A percentile compares a stretch with the other conserved stretches of the same genome.
phyloP scores from a whole-genome alignment of 2,329 filamentous ascomycete species.

The Dothideomycetidae sp. region DNA sequence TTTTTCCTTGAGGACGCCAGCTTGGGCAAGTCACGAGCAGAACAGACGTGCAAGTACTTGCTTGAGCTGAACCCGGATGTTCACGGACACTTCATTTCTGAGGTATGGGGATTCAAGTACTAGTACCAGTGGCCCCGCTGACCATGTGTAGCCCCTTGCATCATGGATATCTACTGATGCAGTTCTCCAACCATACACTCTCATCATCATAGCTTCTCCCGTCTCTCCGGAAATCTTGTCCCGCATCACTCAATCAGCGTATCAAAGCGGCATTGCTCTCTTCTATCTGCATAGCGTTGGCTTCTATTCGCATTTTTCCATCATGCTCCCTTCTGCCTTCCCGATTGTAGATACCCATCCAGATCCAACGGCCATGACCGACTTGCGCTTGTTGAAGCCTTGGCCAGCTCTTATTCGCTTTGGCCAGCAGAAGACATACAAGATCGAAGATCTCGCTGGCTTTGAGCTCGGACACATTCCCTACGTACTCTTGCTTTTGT shows the following conservation, averaged over 20 bases:
- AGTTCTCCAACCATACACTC: constrained; percentile 37
- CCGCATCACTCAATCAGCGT: constrained; percentile 36
- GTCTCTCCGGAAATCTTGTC: constrained; percentile 39
- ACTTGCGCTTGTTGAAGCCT: constrained; percentile 68
- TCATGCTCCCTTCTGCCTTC: constrained; percentile 63
- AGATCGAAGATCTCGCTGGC: constrained; percentile 20
- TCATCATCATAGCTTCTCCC: constrained; percentile 48
- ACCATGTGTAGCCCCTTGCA: constrained; percentile 28
- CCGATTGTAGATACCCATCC: constrained; percentile 94
- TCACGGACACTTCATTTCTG: constrained; percentile 52
- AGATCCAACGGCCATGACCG: constrained; percentile 68
- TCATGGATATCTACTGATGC: constrained; percentile 28
- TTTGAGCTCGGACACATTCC: constrained; percentile 65
- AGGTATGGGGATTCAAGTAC: constrained; percentile 28
- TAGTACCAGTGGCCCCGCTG: constrained; percentile 23
- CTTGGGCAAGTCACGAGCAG: constrained; percentile 62
- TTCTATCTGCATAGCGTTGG: constrained; percentile 79
- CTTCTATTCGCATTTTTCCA: constrained; percentile 81
- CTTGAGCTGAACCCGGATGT: constrained; percentile 90
- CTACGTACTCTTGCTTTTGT: constrained; percentile 66
- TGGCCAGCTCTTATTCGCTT: constrained; percentile 71
- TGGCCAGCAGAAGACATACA: constrained; percentile 48
- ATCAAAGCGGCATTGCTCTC: constrained; percentile 51
- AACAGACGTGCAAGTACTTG: constrained; percentile 62
- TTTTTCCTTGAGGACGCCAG: constrained; percentile 82